Evolutionary conservation across 768 basidiomycete genomes (phyloP).

Genomic region (Lentinula sp.): DNA sequence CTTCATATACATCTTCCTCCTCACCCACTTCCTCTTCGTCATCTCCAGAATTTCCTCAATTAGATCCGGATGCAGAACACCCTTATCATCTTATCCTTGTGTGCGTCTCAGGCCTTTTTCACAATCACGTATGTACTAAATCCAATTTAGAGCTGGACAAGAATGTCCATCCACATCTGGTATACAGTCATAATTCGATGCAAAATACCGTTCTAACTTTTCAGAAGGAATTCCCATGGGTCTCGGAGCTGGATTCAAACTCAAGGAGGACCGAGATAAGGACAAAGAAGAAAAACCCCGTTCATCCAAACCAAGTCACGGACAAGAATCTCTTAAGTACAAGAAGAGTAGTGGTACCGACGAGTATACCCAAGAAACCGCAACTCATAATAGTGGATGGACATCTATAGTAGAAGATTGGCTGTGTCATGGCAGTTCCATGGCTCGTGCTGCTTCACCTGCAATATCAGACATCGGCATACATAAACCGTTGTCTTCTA

Average conservation of each 20-base stretch:
- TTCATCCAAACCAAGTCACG: slow-evolving; percentile 28
- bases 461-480: slow-evolving; percentile 38
- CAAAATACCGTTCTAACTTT: neutral
- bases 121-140: neutral
- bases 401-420: slow-evolving; percentile 73
- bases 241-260: slow-evolving; percentile 70
- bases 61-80: slow-evolving; percentile 39
- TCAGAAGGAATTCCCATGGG: slow-evolving; percentile 68
- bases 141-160: slow-evolving; percentile 45
- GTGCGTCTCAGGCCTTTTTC: slow-evolving; percentile 35
- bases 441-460: slow-evolving; percentile 24
- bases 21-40: slow-evolving; percentile 16
- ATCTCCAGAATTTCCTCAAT: slow-evolving; percentile 39
- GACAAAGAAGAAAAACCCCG: slow-evolving; percentile 30
- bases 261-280: slow-evolving; percentile 46
- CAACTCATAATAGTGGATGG: slow-evolving; percentile 48
- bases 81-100: slow-evolving; percentile 78
- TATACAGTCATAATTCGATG: slow-evolving; percentile 14
- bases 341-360: slow-evolving; percentile 30
- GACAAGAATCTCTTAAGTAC: slow-evolving; percentile 22
- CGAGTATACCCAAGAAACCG: slow-evolving; percentile 25
- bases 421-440: slow-evolving; percentile 41
- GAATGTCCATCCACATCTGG: slow-evolving; percentile 82
- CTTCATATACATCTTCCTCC: slow-evolving; percentile 28
- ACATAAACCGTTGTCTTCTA: slow-evolving; percentile 35